Conservation (phyloP, 768 basidiomycete species). For the Albatrellus ellisii region DNA sequence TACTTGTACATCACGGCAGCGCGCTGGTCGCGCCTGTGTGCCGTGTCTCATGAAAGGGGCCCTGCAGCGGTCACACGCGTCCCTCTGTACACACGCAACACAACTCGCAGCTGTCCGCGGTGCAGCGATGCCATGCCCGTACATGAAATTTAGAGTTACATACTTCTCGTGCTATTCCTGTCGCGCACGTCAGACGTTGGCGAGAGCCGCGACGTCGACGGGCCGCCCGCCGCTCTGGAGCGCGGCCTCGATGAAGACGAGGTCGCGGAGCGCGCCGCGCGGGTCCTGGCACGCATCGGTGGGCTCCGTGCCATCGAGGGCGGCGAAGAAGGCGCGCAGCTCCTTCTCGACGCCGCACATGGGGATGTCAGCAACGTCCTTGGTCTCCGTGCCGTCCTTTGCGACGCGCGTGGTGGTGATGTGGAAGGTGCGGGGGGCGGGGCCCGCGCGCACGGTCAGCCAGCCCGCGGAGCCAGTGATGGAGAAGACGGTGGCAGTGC, state of each 20-base stretch:
- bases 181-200: background rate
- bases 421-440: conserved; percentile 17
- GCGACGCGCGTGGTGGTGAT: conserved; percentile 25
- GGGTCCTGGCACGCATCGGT: conserved; percentile 49
- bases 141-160: too few relatives aligned
- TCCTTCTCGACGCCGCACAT: conserved; percentile 42
- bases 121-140: too few relatives aligned
- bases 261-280: conserved; percentile 50
- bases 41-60: too few relatives aligned
- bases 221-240: conserved; percentile 50
- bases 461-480: conserved; percentile 55
- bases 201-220: conserved; percentile 33
- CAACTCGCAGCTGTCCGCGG: too few relatives aligned
- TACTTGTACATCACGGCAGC: too few relatives aligned
- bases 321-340: conserved; percentile 44
- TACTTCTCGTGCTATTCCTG: too few relatives aligned
- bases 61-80: too few relatives aligned
- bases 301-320: conserved; percentile 36
- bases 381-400: conserved; percentile 25
- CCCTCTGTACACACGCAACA: too few relatives aligned
- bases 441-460: conserved; percentile 27
- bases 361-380: conserved; percentile 35
- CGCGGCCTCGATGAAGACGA: conserved; percentile 69
- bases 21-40: too few relatives aligned
- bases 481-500: conserved; percentile 23